phyloP scores from a whole-genome alignment of 2,329 filamentous ascomycete species.

The Fusarium sp. region DNA sequence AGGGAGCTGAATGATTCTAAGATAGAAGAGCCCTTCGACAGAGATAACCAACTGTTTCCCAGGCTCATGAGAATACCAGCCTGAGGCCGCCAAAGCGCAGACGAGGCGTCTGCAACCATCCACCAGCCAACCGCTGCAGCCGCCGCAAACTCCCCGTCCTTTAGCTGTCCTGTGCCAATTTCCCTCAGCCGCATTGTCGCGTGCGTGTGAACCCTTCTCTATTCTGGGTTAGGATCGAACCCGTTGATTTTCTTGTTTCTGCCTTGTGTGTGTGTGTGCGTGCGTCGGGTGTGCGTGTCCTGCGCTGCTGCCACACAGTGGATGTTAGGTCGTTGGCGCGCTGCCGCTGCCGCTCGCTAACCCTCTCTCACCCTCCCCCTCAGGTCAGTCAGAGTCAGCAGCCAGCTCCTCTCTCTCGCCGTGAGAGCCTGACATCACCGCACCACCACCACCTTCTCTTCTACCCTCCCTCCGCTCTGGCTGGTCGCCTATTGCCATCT shows the following conservation, averaged over 20 bases:
- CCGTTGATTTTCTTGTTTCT: slow-evolving; percentile 8
- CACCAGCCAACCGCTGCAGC: slow-evolving; percentile 27
- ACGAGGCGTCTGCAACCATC: slow-evolving; percentile 3
- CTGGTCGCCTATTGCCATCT: slow-evolving; percentile 9
- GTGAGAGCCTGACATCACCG: slow-evolving; percentile 35
- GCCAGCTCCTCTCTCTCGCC: not conserved
- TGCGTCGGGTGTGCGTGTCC: not conserved
- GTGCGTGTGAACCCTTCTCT: slow-evolving; percentile 21
- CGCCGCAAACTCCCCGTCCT: slow-evolving; percentile 13
- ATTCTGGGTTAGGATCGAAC: slow-evolving; percentile 7
- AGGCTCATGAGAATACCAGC: too few relatives aligned
- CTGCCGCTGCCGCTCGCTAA: slow-evolving; percentile 38
- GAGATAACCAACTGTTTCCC: too few relatives aligned
- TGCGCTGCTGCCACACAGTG: slow-evolving; percentile 5
- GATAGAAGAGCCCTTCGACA: not conserved
- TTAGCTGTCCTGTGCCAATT: slow-evolving; percentile 15
- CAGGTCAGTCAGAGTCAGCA: slow-evolving; percentile 1
- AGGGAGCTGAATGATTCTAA: not conserved
- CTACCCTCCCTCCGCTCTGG: not conserved
- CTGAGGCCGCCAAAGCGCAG: not conserved
- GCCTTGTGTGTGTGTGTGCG: not conserved
- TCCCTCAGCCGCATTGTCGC: slow-evolving; percentile 19
- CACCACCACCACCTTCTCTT: slow-evolving; percentile 4
- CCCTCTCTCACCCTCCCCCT: not conserved
- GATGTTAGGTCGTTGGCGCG: slow-evolving; percentile 16